Evolutionary conservation across 2,329 filamentous ascomycete genomes (phyloP), one percentile per base, ranked within the genome.

Genomic region (Cytospora paraplurivora): DNA sequence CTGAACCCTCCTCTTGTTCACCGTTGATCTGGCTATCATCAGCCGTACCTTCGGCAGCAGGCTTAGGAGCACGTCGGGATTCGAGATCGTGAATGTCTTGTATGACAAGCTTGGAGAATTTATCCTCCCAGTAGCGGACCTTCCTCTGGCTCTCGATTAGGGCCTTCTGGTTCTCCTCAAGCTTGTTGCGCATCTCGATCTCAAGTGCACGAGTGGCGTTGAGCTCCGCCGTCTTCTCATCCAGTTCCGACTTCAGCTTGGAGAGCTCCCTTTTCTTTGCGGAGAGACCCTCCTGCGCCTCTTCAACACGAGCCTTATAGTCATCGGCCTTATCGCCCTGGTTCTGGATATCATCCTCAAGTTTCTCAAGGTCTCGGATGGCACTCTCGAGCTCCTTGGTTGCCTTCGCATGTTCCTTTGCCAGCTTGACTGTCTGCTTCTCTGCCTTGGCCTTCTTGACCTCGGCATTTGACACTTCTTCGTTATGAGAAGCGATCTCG

Each of bases 111-210:
- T 97, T 98, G 59, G 84, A 82, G 10, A 96, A 81, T 79, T 98
- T 97, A 65, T 97, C 92, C 61, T 93, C 82, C 93, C 93, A 98
- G 78, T 97, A 92, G 44, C 83, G 84, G 49, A 91, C 83, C 65
- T 91, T 88, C 76, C 91, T 93, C 74, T 96, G 88, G 76, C 96
- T 97, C 72, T 98, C 94, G 0, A 79, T 77, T 15, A 98, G 83
- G 11, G 89, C 86, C 78, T 99, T 99, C 69, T 97, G 91, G 74
- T 94, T 95, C 73, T 98, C 94, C 72, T 98, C 95, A 1, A 99
- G 88, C 78, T 96, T 96, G 77, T 98, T 98, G 67, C 91, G 90
- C 93, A 98, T 97, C 76, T 99, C 95, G 66, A 99, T 97, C 76
- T 99, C 95, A 3, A 89, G 81, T 0, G 92, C 93, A 11, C 94